Evolutionary conservation across 2,329 filamentous ascomycete species (phyloP).

Genomic region (Triangularia setosa): DNA sequence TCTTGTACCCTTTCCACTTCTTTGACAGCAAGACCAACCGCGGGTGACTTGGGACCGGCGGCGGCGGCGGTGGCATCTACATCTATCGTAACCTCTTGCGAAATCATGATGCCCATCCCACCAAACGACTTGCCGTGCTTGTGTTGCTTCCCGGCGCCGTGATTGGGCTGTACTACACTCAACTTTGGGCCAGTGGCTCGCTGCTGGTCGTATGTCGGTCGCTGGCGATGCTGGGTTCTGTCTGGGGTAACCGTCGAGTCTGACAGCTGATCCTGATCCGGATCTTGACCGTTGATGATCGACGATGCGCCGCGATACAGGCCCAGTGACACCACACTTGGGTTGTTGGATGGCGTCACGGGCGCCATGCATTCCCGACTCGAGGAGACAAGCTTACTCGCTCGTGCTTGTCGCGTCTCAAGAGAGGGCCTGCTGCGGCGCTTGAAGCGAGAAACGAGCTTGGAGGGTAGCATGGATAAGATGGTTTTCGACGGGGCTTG

Average conservation of each 20-base stretch:
- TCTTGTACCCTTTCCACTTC: neutral
- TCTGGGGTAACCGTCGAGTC: neutral
- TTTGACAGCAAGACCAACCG: neutral
- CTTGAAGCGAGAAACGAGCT: neutral
- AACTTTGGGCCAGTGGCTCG: neutral
- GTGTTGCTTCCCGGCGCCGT: neutral
- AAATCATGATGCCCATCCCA: constrained; percentile 53
- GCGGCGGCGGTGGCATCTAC: constrained; percentile 24
- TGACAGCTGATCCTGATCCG: neutral
- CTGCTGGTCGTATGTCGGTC: neutral
- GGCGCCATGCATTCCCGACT: constrained; percentile 17
- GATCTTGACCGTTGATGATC: neutral
- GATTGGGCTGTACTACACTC: neutral
- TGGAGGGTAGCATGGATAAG: neutral
- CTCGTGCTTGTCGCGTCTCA: neutral
- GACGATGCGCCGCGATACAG: constrained; percentile 1
- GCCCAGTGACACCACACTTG: constrained; percentile 12
- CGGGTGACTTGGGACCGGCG: neutral
- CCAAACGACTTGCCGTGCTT: constrained; percentile 30
- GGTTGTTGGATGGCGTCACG: constrained; percentile 13
- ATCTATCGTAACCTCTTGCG: constrained; percentile 58
- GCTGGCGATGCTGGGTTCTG: neutral
- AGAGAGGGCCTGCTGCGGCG: neutral
- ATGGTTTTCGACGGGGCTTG: neutral
- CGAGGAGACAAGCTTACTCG: constrained; percentile 13